Conservation (phyloP, 1,284 basidiomycete genomes). For the Sporisorium iseilematis-ciliati region DNA sequence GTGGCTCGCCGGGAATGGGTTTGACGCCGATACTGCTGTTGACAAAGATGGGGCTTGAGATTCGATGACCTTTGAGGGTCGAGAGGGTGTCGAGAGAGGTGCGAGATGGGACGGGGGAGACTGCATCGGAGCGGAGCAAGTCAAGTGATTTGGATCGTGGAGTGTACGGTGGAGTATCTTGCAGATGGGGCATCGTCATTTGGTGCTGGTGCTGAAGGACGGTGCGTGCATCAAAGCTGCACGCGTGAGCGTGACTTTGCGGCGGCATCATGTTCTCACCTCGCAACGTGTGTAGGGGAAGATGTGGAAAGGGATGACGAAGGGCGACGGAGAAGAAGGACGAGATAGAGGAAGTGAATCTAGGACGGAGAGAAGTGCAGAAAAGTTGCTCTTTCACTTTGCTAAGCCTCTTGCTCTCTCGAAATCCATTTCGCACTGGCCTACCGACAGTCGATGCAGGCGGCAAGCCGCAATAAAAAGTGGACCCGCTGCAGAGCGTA, state of each 20-base stretch:
- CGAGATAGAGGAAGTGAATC: background rate
- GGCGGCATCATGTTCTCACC: constrained; percentile 1
- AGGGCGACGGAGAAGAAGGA: background rate
- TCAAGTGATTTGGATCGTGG: constrained; percentile 38
- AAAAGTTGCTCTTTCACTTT: constrained; percentile 1
- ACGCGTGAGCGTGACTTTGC: constrained; percentile 3
- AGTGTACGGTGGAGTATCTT: constrained; percentile 22
- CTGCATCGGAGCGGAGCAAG: constrained; percentile 22
- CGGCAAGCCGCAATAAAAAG: background rate
- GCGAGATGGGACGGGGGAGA: constrained; percentile 9
- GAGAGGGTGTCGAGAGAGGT: constrained; percentile 28
- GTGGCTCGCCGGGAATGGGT: constrained; percentile 7
- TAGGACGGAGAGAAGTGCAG: background rate
- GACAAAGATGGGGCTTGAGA: constrained; percentile 39
- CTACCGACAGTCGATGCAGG: constrained; percentile 5
- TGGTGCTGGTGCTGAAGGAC: constrained; percentile 1
- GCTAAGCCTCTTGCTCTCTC: background rate
- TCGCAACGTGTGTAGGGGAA: background rate
- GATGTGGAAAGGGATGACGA: background rate
- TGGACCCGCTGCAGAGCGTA: constrained; percentile 6
- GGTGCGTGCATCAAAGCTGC: constrained; percentile 17
- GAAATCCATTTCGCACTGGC: background rate
- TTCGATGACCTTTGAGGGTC: constrained; percentile 24
- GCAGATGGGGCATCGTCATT: background rate
- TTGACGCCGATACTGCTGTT: constrained; percentile 37